phyloP scores from a whole-genome alignment of 2,329 filamentous ascomycete species.

The Didymosphaeria variabile region DNA sequence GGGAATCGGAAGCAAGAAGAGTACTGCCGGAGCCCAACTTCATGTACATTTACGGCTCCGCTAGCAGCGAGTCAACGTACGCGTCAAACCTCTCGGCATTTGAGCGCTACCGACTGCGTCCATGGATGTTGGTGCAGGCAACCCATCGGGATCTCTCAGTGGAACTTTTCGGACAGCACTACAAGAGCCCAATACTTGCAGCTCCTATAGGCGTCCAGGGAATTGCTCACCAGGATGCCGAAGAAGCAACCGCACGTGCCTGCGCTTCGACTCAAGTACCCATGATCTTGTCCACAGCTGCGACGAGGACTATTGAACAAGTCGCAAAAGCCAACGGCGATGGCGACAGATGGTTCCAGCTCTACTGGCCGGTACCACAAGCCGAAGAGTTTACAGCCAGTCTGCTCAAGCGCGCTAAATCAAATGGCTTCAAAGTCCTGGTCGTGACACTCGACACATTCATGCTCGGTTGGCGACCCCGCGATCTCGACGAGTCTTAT shows the following conservation, averaged over 20 bases:
- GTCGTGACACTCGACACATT: conserved; percentile 79
- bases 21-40: conserved; percentile 50
- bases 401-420: conserved; percentile 68
- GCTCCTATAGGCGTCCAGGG: conserved; percentile 75
- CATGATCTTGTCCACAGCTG: conserved; percentile 73
- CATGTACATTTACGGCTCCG: conserved; percentile 50
- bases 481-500: conserved; percentile 71
- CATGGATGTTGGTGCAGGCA: conserved; percentile 52
- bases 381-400: conserved; percentile 72
- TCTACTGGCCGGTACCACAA: conserved; percentile 76
- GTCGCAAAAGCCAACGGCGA: conserved; percentile 67
- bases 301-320: conserved; percentile 71
- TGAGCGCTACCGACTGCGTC: conserved; percentile 49
- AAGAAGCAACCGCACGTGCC: conserved; percentile 70
- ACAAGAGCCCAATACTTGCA: conserved; percentile 65
- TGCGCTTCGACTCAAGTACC: conserved; percentile 69
- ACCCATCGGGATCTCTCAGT: conserved; percentile 45
- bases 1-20: conserved; percentile 47
- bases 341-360: conserved; percentile 74
- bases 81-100: conserved; percentile 51
- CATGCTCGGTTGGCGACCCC: conserved; percentile 73
- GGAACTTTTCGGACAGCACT: conserved; percentile 49
- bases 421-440: conserved; percentile 69
- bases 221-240: conserved; percentile 72
- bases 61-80: conserved; percentile 49